Evolutionary conservation across 2,329 filamentous ascomycete species (phyloP).

Genomic region (Alternaria ethzedia): DNA sequence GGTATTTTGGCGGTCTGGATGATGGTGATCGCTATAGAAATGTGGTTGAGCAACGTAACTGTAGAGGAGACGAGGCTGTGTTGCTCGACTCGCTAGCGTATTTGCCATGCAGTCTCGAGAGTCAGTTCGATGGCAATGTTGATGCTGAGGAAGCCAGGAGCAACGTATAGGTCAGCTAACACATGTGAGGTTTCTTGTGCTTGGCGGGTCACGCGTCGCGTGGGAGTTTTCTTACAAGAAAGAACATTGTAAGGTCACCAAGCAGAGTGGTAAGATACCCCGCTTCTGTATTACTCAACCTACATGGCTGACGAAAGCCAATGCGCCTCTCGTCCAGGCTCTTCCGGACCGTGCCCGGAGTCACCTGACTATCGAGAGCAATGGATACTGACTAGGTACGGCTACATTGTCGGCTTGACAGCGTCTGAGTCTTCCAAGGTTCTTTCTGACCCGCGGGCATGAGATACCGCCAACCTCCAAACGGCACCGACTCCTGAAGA

Average conservation of each 20-base stretch:
- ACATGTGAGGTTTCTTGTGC: not conserved
- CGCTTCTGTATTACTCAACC: constrained; percentile 13
- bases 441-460: not conserved
- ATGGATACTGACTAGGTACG: not conserved
- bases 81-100: constrained; percentile 4
- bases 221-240: constrained; percentile 1
- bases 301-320: constrained; percentile 14
- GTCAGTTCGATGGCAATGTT: not conserved
- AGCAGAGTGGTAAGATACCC: constrained; percentile 13
- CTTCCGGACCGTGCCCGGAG: not conserved
- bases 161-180: not conserved
- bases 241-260: not conserved
- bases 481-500: not conserved
- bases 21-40: constrained; percentile 25
- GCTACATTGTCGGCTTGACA: not conserved
- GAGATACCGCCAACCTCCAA: not conserved
- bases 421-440: not conserved
- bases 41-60: constrained; percentile 22
- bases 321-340: constrained; percentile 5
- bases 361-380: not conserved
- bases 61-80: constrained; percentile 20
- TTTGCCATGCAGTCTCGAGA: constrained; percentile 4
- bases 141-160: not conserved
- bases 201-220: constrained; percentile 1
- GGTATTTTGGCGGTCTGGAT: constrained; percentile 23